phyloP scores from a whole-genome alignment of 768 basidiomycete genomes.

The Psilocybe tampanensis region DNA sequence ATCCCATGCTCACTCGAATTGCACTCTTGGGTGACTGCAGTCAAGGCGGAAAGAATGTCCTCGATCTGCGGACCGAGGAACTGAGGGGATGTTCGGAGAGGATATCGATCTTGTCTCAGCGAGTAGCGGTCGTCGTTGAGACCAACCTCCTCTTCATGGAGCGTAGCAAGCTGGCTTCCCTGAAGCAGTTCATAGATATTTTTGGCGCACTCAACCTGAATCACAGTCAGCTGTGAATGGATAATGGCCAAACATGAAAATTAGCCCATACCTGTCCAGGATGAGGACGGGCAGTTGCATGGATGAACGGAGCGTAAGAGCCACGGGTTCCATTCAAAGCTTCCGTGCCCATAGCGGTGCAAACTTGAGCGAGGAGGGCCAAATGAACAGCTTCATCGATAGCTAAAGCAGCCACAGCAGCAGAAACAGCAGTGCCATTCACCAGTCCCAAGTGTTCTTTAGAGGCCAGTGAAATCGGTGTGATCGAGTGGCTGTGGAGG shows the following conservation, averaged over 20 bases:
- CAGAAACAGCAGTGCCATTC: slow-evolving; percentile 79
- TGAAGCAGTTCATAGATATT: slow-evolving; percentile 64
- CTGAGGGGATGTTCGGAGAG: slow-evolving; percentile 71
- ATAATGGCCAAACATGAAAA: neutral
- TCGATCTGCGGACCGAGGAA: slow-evolving; percentile 82
- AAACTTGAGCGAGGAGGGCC: slow-evolving; percentile 63
- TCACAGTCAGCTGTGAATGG: neutral
- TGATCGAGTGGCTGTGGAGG: slow-evolving; percentile 53
- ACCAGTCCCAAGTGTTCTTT: slow-evolving; percentile 74
- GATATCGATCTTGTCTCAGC: slow-evolving; percentile 75
- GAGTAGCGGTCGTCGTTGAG: slow-evolving; percentile 68
- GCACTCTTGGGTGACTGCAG: slow-evolving; percentile 67
- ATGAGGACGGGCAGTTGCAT: slow-evolving; percentile 73
- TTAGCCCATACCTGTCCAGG: slow-evolving; percentile 61
- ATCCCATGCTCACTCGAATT: slow-evolving; percentile 66
- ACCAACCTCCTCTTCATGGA: slow-evolving; percentile 63
- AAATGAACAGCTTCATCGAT: slow-evolving; percentile 70
- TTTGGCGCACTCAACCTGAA: slow-evolving; percentile 63
- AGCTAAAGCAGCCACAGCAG: slow-evolving; percentile 71
- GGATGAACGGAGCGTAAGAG: slow-evolving; percentile 73
- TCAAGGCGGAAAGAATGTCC: slow-evolving; percentile 65
- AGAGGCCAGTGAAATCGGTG: slow-evolving; percentile 59
- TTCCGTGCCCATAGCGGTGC: slow-evolving; percentile 81
- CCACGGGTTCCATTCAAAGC: slow-evolving; percentile 69
- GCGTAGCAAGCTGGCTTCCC: slow-evolving; percentile 59